Evolutionary conservation across 345 rosid genomes (phyloP).

Genomic region (Turritis glabra): DNA sequence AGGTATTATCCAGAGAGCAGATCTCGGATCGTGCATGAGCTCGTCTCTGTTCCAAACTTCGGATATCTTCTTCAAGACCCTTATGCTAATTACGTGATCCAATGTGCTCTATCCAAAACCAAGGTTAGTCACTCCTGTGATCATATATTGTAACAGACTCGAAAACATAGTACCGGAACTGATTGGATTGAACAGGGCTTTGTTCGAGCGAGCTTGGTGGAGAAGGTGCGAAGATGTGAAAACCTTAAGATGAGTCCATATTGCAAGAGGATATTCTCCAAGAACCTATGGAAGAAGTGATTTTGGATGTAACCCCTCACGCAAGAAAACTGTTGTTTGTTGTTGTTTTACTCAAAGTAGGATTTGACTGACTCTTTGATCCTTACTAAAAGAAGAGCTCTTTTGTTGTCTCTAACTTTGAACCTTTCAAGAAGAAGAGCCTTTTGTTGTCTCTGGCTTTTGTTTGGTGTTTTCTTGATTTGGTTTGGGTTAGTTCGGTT

Average conservation of each 20-base stretch:
- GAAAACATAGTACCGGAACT: not conserved
- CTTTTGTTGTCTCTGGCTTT: conserved; percentile 4
- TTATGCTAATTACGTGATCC: conserved; percentile 73
- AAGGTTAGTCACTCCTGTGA: conserved; percentile 36
- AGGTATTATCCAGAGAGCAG: conserved; percentile 48
- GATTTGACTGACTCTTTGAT: not conserved
- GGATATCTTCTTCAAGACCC: conserved; percentile 65
- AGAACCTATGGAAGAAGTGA: conserved; percentile 53
- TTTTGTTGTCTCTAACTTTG: not conserved
- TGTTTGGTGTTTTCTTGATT: conserved; percentile 2
- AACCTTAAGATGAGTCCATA: conserved; percentile 54
- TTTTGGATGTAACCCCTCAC: not conserved
- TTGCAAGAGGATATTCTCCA: conserved; percentile 69
- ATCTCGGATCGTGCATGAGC: conserved; percentile 51
- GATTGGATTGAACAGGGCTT: conserved; percentile 45
- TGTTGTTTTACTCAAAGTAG: not conserved
- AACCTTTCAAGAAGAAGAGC: not conserved
- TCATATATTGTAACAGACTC: not conserved
- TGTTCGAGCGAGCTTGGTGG: conserved; percentile 48
- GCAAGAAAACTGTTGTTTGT: conserved; percentile 3
- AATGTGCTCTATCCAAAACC: conserved; percentile 56
- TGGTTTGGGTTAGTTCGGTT: too few relatives aligned
- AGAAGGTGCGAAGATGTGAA: conserved; percentile 46
- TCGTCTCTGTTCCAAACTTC: conserved; percentile 51
- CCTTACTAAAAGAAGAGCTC: conserved; percentile 1